Evolutionary conservation across 176 grass and related monocot genomes (phyloP).

Genomic region (Oryza coarctata): DNA sequence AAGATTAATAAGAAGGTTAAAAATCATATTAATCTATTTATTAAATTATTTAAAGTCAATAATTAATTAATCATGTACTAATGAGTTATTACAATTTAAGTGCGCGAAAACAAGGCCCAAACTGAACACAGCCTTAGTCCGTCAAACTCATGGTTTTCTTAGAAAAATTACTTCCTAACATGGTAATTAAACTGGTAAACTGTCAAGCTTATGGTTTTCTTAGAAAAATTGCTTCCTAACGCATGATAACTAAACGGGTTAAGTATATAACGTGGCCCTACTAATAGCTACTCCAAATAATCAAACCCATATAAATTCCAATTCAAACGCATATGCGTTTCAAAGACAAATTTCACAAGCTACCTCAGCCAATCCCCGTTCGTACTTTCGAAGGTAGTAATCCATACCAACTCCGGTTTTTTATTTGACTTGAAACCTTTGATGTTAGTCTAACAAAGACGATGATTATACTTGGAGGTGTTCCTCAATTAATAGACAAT

Average conservation of each 20-base stretch:
- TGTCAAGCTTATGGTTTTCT: not conserved
- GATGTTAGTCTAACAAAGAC: not conserved
- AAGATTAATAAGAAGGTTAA: no score
- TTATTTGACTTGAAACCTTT: not conserved
- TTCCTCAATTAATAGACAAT: not conserved
- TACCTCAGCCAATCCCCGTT: not conserved
- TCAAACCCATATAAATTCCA: not conserved
- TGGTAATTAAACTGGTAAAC: not conserved
- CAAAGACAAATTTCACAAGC: not conserved
- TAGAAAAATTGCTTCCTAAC: not conserved
- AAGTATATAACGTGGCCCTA: not conserved
- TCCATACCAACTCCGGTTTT: not conserved
- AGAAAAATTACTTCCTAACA: not conserved
- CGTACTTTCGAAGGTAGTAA: not conserved
- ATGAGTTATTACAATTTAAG: no score
- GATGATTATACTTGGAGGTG: not conserved
- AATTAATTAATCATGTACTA: no score
- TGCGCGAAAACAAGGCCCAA: no score
- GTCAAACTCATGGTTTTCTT: not conserved
- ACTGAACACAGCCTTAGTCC: no score
- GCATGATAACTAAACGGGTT: not conserved
- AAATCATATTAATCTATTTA: no score
- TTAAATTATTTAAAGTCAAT: no score
- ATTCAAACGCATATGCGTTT: constrained; percentile 29
- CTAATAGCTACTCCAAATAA: not conserved